A percentile compares a stretch with the other conserved stretches of the same genome.
Conservation (phyloP, 257 asterid genomes). For the Anisodus tanguticus region DNA sequence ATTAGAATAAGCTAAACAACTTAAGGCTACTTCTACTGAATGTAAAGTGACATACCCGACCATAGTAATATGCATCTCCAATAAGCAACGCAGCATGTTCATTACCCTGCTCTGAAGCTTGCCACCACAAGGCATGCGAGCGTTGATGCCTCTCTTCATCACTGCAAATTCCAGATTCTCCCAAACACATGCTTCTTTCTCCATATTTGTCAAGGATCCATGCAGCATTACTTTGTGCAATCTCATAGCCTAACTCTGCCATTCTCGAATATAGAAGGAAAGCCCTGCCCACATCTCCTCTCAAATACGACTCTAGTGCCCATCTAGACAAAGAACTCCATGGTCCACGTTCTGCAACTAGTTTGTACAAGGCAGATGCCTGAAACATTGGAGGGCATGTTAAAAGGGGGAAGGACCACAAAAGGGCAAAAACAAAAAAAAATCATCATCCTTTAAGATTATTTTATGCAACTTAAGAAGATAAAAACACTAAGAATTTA, state of each 20-base stretch:
- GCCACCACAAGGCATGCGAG: conserved; percentile 96
- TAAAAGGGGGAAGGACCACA: conserved; percentile 14
- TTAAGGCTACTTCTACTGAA: background rate
- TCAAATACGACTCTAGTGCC: conserved; percentile 93
- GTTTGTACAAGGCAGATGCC: conserved; percentile 93
- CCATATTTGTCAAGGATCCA: conserved; percentile 99
- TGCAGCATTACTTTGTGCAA: conserved; percentile 99
- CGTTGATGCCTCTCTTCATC: conserved; percentile 93
- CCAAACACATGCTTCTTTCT: conserved; percentile 83
- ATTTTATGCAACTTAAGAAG: background rate
- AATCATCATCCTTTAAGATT: background rate
- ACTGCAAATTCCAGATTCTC: conserved; percentile 87
- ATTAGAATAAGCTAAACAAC: conserved; percentile 10
- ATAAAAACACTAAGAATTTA: background rate
- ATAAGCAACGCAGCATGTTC: conserved; percentile 98
- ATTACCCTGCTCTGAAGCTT: conserved; percentile 99
- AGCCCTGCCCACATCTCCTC: conserved; percentile 89
- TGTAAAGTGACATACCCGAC: conserved; percentile 69
- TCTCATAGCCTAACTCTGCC: conserved; percentile 99
- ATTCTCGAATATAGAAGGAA: conserved; percentile 87
- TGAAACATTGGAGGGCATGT: conserved; percentile 35
- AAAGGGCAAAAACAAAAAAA: background rate
- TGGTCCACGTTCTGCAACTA: conserved; percentile 98
- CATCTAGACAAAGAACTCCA: conserved; percentile 99
- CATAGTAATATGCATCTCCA: conserved; percentile 98